Evolutionary conservation across 805 yeast species (phyloP).

Genomic region (Blastobotrys robertii): DNA sequence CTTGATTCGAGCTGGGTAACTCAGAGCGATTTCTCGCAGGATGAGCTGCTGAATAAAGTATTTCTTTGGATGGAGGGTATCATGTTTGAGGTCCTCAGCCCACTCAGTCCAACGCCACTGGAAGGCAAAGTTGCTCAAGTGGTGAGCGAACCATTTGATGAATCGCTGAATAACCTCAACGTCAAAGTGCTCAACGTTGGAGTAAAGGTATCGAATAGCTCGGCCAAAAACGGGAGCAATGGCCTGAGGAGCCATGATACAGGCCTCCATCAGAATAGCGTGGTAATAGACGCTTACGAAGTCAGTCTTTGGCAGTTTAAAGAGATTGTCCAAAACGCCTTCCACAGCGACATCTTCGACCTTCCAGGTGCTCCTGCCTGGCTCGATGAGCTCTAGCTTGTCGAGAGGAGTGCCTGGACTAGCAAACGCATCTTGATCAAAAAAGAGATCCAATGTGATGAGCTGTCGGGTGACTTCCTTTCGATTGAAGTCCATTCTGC

Average conservation of each 20-base stretch:
- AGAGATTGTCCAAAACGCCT: conserved; percentile 65
- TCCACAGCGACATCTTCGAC: conserved; percentile 86
- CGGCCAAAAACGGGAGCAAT: conserved; percentile 94
- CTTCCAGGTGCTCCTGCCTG: conserved; percentile 62
- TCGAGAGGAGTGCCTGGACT: conserved; percentile 73
- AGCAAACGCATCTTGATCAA: conserved; percentile 55
- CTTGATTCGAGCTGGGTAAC: conserved; percentile 62
- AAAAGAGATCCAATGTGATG: conserved; percentile 61
- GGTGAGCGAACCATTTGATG: conserved; percentile 87
- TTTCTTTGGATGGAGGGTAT: conserved; percentile 58
- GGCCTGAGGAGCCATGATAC: conserved; percentile 68
- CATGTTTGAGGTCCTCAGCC: conserved; percentile 40
- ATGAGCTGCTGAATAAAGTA: conserved; percentile 70
- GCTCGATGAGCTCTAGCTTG: conserved; percentile 36
- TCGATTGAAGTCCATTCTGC: conserved; percentile 80
- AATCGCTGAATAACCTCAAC: conserved; percentile 64
- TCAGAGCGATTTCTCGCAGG: conserved; percentile 71
- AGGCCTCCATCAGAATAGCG: conserved; percentile 76
- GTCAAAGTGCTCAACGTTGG: conserved; percentile 56
- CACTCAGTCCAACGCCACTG: conserved; percentile 99
- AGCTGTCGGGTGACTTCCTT: conserved; percentile 79
- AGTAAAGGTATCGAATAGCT: conserved; percentile 75
- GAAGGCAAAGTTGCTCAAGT: conserved; percentile 85
- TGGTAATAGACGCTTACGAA: conserved; percentile 72
- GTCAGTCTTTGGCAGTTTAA: conserved; percentile 59